Evolutionary conservation across 495 filamentous ascomycete species (phyloP).

Genomic region (Trichoderma asperelloides): DNA sequence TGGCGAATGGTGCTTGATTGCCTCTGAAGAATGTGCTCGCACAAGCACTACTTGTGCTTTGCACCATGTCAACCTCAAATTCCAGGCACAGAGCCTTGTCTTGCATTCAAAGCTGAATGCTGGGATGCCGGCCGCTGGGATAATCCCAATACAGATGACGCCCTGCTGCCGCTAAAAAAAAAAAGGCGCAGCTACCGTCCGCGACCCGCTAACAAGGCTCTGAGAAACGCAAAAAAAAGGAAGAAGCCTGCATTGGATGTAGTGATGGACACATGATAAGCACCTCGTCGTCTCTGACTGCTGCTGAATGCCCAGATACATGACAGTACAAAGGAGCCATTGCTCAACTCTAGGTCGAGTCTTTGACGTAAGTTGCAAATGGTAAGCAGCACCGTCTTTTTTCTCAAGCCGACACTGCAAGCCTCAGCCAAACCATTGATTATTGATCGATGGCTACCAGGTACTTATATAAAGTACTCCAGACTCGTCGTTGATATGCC

Average conservation of each 20-base stretch:
- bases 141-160: background rate
- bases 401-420: background rate
- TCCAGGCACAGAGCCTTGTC: background rate
- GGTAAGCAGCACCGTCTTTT: background rate
- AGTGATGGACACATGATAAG: background rate
- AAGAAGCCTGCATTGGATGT: background rate
- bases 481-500: too few species aligned
- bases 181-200: background rate
- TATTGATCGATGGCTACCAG: too few species aligned
- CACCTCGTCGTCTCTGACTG: background rate
- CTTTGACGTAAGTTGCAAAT: background rate
- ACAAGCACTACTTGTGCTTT: background rate
- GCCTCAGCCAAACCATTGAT: background rate
- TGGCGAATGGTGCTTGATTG: background rate
- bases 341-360: too few species aligned
- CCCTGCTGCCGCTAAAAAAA: background rate
- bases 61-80: background rate
- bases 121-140: background rate
- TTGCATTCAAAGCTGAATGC: background rate
- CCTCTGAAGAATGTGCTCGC: background rate
- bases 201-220: slow-evolving; percentile 2
- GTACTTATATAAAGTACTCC: too few species aligned
- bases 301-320: background rate
- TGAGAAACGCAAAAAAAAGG: background rate
- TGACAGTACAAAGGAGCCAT: background rate